These are phyloP conservation scores for Phyllosticta citribraziliensis DNA, from an alignment of 2,329 filamentous ascomycete genomes.

Conservation along the genomic window DNA sequence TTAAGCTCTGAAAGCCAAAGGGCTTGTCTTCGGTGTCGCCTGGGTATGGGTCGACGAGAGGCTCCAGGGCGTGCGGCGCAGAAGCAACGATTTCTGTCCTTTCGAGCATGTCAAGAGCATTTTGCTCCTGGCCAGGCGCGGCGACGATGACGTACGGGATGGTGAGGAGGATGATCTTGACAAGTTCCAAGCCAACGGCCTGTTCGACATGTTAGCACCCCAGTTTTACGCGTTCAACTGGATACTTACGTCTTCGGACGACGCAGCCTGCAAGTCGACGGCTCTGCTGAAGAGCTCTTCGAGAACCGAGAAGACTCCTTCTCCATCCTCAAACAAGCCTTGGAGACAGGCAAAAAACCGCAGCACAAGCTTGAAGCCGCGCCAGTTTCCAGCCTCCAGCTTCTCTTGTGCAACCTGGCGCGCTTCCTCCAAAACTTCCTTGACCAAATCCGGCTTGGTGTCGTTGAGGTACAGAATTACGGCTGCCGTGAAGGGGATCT, in stretches of 20 bases:
- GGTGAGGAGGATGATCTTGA: slow-evolving; percentile 92
- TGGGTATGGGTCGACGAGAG: slow-evolving; percentile 75
- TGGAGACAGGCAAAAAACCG: slow-evolving; percentile 86
- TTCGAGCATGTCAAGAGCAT: slow-evolving; percentile 70
- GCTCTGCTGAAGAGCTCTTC: slow-evolving; percentile 86
- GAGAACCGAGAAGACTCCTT: slow-evolving; percentile 75
- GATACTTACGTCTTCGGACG: slow-evolving; percentile 73
- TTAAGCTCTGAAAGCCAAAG: slow-evolving; percentile 57
- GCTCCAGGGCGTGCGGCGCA: slow-evolving; percentile 75
- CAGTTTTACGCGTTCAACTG: not conserved
- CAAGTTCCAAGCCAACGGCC: slow-evolving; percentile 66
- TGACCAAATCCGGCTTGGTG: slow-evolving; percentile 63
- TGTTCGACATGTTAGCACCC: slow-evolving; percentile 20
- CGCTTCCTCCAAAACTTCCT: slow-evolving; percentile 57
- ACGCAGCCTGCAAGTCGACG: slow-evolving; percentile 86
- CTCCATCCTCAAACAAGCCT: slow-evolving; percentile 59
- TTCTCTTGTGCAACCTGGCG: slow-evolving; percentile 54
- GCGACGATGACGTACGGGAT: slow-evolving; percentile 82
- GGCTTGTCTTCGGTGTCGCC: slow-evolving; percentile 49
- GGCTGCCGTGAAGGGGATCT: slow-evolving; percentile 89
- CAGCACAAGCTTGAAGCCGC: slow-evolving; percentile 79
- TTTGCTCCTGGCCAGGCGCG: slow-evolving; percentile 55
- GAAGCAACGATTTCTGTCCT: slow-evolving; percentile 93
- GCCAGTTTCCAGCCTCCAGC: slow-evolving; percentile 69
- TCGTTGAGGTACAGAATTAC: slow-evolving; percentile 72